These are phyloP conservation scores for Globisporangium camurandrum DNA, from an alignment of 352 stramenopile genomes.

Conservation along the genomic window DNA sequence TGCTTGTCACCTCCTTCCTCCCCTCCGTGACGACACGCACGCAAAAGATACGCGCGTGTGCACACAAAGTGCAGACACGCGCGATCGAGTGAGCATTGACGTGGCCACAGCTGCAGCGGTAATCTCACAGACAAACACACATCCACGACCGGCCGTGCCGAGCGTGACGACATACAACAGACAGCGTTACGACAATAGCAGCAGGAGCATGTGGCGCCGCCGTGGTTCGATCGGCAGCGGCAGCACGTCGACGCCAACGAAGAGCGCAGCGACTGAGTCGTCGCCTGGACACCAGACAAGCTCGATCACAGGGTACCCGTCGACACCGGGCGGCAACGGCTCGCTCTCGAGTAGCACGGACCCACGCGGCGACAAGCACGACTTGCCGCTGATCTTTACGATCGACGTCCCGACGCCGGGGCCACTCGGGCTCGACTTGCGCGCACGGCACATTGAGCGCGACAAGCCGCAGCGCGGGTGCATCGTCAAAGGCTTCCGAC, in stretches of 20 bases:
- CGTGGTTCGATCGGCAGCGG: slow-evolving; percentile 36
- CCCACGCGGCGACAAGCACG: slow-evolving; percentile 25
- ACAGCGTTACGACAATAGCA: neutral
- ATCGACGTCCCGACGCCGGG: slow-evolving; percentile 65
- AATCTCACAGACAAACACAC: neutral
- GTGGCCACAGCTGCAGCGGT: neutral
- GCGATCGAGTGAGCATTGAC: neutral
- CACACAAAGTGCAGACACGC: neutral
- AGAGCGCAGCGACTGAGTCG: slow-evolving; percentile 10
- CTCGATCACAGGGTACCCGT: slow-evolving; percentile 30
- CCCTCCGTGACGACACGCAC: neutral
- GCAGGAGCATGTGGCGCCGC: slow-evolving; percentile 37
- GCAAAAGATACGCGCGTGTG: neutral
- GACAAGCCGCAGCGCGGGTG: slow-evolving; percentile 67
- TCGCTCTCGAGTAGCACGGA: slow-evolving; percentile 59
- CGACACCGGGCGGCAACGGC: slow-evolving; percentile 12
- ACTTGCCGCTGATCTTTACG: slow-evolving; percentile 59
- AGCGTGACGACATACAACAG: too few relatives aligned
- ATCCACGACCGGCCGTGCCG: neutral
- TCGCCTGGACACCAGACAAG: slow-evolving; percentile 13
- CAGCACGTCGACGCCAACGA: slow-evolving; percentile 12
- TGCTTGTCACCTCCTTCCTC: neutral
- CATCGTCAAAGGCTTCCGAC: slow-evolving; percentile 74
- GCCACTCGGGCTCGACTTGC: slow-evolving; percentile 64
- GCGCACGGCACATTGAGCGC: slow-evolving; percentile 62